These are phyloP conservation scores for Paramecium sonneborni DNA, from an alignment of 73 alveolate species.

Conservation along the genomic window DNA sequence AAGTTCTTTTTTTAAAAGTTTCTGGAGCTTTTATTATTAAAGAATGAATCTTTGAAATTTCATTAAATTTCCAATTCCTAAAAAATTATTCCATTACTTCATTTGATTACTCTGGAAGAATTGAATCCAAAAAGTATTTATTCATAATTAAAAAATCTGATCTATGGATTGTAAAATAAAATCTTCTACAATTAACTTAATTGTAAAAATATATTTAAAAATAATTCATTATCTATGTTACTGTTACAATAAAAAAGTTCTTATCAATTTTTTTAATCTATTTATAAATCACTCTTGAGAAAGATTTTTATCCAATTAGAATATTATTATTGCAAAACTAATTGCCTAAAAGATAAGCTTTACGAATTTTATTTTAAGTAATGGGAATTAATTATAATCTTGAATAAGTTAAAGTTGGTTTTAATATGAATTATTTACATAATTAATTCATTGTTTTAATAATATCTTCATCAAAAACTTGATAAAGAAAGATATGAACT, in stretches of 20 bases:
- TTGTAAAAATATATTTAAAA: background rate
- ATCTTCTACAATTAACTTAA: constrained; percentile 19
- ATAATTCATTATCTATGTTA: background rate
- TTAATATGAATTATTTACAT: background rate
- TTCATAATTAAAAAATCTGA: background rate
- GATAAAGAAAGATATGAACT: background rate
- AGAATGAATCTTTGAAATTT: background rate
- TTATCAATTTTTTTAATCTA: background rate
- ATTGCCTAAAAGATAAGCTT: background rate
- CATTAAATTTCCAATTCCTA: constrained; percentile 16
- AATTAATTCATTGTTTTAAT: background rate
- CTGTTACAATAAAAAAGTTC: background rate
- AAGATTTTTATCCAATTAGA: background rate
- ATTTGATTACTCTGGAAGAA: background rate
- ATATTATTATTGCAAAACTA: background rate
- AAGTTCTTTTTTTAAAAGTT: background rate
- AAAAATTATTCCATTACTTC: constrained; percentile 21
- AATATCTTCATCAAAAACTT: background rate
- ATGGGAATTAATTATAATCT: background rate
- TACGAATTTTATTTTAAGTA: background rate
- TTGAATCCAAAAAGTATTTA: background rate
- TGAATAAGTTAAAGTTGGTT: background rate
- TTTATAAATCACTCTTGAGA: background rate
- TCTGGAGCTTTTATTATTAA: constrained; percentile 16
- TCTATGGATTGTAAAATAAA: background rate